Conservation (phyloP, 768 basidiomycete genomes). For the Boletus sp. region DNA sequence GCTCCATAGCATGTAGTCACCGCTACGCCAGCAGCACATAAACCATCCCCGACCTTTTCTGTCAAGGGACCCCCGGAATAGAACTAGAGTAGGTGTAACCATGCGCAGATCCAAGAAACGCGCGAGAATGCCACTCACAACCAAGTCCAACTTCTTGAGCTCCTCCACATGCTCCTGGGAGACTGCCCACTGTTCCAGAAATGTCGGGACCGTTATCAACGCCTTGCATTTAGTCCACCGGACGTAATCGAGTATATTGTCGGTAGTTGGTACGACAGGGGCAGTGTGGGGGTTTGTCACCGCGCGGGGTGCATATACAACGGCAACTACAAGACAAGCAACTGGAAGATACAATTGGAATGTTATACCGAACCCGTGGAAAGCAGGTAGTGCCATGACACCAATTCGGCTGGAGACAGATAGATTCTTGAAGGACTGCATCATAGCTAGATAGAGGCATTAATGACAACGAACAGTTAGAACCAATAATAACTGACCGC, state of each 20-base stretch:
- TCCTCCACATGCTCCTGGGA: slow-evolving; percentile 12
- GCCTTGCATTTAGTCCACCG: slow-evolving; percentile 3
- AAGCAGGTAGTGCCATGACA: slow-evolving; percentile 36
- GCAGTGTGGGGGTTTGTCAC: neutral
- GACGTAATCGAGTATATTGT: slow-evolving; percentile 18
- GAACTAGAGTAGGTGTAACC: neutral
- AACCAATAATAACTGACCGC: slow-evolving; percentile 25
- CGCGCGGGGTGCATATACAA: slow-evolving; percentile 33
- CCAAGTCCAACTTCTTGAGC: slow-evolving; percentile 14
- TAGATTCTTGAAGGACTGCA: neutral
- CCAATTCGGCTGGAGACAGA: slow-evolving; percentile 19
- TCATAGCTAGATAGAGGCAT: neutral
- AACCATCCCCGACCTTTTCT: slow-evolving; percentile 9
- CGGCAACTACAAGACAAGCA: slow-evolving; percentile 22
- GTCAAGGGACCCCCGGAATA: slow-evolving; percentile 16
- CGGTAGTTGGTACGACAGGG: slow-evolving; percentile 20
- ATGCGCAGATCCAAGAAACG: neutral
- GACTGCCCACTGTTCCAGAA: slow-evolving; percentile 14
- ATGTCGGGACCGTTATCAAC: slow-evolving; percentile 18
- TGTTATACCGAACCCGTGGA: slow-evolving; percentile 36
- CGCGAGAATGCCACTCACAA: slow-evolving; percentile 13
- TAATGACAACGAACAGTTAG: neutral
- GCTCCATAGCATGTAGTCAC: slow-evolving; percentile 16
- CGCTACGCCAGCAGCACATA: slow-evolving; percentile 17
- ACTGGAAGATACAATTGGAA: slow-evolving; percentile 33